Evolutionary conservation across 1,284 basidiomycete species (phyloP).

Genomic region (Athelia psychrophila): DNA sequence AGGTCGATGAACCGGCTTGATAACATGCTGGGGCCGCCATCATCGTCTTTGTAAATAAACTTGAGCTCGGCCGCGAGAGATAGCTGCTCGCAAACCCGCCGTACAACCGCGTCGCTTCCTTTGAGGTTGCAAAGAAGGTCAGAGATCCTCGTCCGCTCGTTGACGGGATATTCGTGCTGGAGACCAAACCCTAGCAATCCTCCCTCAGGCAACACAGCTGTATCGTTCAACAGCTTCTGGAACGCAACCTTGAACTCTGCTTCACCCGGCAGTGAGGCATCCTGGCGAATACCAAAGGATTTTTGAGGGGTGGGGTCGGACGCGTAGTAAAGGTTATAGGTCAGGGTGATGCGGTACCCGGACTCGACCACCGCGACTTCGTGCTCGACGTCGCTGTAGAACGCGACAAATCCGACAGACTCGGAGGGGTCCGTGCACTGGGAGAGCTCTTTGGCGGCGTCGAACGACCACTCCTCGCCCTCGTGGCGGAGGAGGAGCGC

Average conservation of each 20-base stretch:
- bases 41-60: background rate
- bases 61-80: background rate
- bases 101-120: constrained; percentile 5
- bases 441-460: constrained; percentile 17
- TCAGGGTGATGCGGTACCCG: constrained; percentile 38
- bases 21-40: background rate
- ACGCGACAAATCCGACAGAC: constrained; percentile 30
- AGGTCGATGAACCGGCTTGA: background rate
- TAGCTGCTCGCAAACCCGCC: constrained; percentile 2
- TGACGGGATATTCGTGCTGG: constrained; percentile 24
- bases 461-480: constrained; percentile 22
- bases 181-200: constrained; percentile 32
- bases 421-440: constrained; percentile 5
- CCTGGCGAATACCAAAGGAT: background rate
- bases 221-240: constrained; percentile 17
- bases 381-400: constrained; percentile 43
- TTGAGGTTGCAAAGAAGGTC: constrained; percentile 1
- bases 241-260: constrained; percentile 12
- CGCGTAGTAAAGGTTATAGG: constrained; percentile 32
- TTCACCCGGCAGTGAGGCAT: background rate
- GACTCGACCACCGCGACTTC: constrained; percentile 36
- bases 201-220: constrained; percentile 23
- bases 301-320: background rate
- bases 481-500: constrained; percentile 27
- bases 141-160: background rate